These are phyloP conservation scores for Clohesyomyces aquaticus DNA, from an alignment of 495 filamentous ascomycete genomes.

Conservation along the genomic window DNA sequence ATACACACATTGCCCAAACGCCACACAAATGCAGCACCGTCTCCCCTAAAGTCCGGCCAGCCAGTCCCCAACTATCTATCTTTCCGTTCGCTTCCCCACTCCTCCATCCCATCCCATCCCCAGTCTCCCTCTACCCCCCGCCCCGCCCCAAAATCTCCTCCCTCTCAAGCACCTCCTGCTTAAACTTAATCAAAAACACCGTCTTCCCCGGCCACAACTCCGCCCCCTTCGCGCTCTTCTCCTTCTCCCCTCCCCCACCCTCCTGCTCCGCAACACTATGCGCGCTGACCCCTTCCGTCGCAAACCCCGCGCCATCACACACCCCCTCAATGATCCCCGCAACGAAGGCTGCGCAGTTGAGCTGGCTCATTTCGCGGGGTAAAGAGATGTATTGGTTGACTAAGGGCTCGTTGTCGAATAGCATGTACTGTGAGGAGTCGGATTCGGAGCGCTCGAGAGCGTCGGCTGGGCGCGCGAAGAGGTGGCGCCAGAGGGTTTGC, in stretches of 20 bases:
- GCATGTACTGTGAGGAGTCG: slow-evolving; percentile 95
- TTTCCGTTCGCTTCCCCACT: too few relatives aligned
- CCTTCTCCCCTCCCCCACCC: slow-evolving; percentile 26
- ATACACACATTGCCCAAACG: background rate
- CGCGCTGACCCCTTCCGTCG: slow-evolving; percentile 79
- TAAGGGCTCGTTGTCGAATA: slow-evolving; percentile 93
- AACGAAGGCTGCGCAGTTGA: slow-evolving; percentile 95
- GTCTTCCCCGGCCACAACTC: slow-evolving; percentile 90
- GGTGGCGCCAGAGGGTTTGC: slow-evolving; percentile 84
- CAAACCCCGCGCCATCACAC: slow-evolving; percentile 88
- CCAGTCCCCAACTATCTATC: too few relatives aligned
- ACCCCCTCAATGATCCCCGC: slow-evolving; percentile 95
- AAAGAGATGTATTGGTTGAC: slow-evolving; percentile 93
- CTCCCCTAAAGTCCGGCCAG: background rate
- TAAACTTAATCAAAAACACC: slow-evolving; percentile 91
- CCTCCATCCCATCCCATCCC: background rate
- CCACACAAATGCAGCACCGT: background rate
- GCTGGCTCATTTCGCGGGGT: slow-evolving; percentile 89
- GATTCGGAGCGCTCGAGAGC: slow-evolving; percentile 84
- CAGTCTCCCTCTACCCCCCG: slow-evolving; percentile 19
- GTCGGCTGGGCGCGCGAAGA: slow-evolving; percentile 88
- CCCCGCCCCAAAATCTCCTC: slow-evolving; percentile 69
- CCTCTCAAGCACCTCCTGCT: slow-evolving; percentile 83
- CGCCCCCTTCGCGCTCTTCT: slow-evolving; percentile 9
- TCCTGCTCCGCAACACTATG: slow-evolving; percentile 78